A percentile compares a stretch with the other conserved stretches of the same genome.
Conservation (phyloP, 805 yeast genomes). For the Candida vartiovaarae region DNA sequence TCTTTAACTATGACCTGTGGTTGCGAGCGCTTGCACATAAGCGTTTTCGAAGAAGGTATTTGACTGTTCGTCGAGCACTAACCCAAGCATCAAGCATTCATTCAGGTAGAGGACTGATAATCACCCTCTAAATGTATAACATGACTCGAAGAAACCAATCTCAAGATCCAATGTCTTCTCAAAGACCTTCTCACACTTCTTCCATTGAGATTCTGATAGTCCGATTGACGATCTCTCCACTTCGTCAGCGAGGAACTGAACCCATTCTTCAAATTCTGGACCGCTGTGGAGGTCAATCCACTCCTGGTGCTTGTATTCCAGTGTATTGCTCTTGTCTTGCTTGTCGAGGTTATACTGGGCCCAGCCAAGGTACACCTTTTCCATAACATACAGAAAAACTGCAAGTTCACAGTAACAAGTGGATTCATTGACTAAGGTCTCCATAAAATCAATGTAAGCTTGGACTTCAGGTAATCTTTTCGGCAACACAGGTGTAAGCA, state of each 20-base stretch:
- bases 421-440: constrained; percentile 22
- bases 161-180: constrained; percentile 33
- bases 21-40: too few species aligned
- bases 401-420: constrained; percentile 33
- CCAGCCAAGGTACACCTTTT: constrained; percentile 46
- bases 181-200: constrained; percentile 26
- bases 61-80: too few species aligned
- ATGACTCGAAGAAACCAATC: constrained; percentile 38
- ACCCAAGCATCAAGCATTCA: too few species aligned
- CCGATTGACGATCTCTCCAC: constrained; percentile 31
- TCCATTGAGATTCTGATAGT: neutral
- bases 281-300: constrained; percentile 51
- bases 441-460: neutral
- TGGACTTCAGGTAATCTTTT: neutral
- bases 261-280: constrained; percentile 39
- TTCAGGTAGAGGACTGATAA: too few species aligned
- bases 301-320: constrained; percentile 40
- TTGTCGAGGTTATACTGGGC: constrained; percentile 32
- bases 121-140: constrained; percentile 24
- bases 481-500: neutral
- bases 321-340: constrained; percentile 22
- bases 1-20: too few species aligned
- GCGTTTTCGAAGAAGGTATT: too few species aligned
- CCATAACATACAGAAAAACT: constrained; percentile 41
- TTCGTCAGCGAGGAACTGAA: constrained; percentile 36